Evolutionary conservation across 2,329 filamentous ascomycete species (phyloP).

Genomic region (Fusarium sp.): DNA sequence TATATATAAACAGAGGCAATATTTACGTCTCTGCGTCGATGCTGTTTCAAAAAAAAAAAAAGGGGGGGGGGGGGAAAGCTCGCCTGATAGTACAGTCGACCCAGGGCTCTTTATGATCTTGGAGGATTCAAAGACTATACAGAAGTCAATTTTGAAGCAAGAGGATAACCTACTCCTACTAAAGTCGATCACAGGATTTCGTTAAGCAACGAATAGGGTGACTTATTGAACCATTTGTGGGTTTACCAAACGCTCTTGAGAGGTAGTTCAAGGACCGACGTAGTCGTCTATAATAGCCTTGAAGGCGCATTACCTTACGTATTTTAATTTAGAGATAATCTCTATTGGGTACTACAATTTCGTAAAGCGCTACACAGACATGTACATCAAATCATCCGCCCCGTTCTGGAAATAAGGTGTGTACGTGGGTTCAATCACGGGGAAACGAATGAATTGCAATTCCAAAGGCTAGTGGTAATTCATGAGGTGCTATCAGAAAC

Average conservation of each 20-base stretch:
- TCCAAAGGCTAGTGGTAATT: constrained; percentile 24
- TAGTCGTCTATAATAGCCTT: not conserved
- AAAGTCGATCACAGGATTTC: too few relatives aligned
- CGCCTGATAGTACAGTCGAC: too few relatives aligned
- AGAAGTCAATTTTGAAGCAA: too few relatives aligned
- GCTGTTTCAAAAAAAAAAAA: too few relatives aligned
- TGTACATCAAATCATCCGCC: not conserved
- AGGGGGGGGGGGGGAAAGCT: too few relatives aligned
- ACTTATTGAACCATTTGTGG: not conserved
- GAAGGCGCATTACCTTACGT: too few relatives aligned
- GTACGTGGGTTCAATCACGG: not conserved
- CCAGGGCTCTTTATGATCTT: too few relatives aligned
- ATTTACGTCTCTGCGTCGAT: too few relatives aligned
- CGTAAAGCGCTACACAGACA: not conserved
- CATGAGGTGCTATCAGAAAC: constrained; percentile 36
- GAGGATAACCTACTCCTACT: not conserved
- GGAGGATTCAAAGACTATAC: too few relatives aligned
- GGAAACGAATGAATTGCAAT: constrained; percentile 2
- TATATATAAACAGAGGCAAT: too few relatives aligned
- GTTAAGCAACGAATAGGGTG: not conserved
- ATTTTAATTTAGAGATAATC: too few relatives aligned
- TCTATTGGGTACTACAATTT: too few relatives aligned
- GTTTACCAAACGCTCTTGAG: not conserved
- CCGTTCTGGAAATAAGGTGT: not conserved
- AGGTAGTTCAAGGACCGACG: not conserved